These are phyloP conservation scores for Melaleuca quinquenervia DNA, from an alignment of 345 rosid genomes.

Conservation along the genomic window DNA sequence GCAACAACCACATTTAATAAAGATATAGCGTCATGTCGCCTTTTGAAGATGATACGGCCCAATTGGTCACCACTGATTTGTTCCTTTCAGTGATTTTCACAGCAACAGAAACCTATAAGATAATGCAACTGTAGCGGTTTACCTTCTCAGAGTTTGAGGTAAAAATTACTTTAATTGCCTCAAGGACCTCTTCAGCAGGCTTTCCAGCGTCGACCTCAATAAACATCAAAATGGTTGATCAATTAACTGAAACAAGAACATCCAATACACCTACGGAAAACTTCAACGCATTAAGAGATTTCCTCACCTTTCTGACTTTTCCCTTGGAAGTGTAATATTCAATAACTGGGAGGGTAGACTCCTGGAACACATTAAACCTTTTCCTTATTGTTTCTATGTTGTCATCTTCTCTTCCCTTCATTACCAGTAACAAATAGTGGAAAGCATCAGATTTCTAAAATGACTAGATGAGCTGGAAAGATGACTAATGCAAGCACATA, in stretches of 20 bases:
- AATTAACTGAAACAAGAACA: background rate
- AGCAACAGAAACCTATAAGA: background rate
- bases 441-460: background rate
- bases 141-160: slow-evolving; percentile 26
- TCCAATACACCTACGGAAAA: background rate
- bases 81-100: background rate
- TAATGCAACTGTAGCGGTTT: background rate
- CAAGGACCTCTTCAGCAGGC: background rate
- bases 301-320: slow-evolving; percentile 47
- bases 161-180: background rate
- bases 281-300: background rate
- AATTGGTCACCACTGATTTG: background rate
- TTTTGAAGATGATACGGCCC: background rate
- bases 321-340: slow-evolving; percentile 38
- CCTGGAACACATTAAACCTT: slow-evolving; percentile 7
- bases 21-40: background rate
- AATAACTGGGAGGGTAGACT: slow-evolving; percentile 48
- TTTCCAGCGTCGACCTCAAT: slow-evolving; percentile 18
- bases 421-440: background rate
- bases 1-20: background rate
- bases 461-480: background rate
- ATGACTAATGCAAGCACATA: background rate
- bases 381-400: slow-evolving; percentile 3
- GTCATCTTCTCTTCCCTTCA: background rate
- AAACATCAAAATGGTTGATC: background rate